Base-by-base conservation (phyloP, 805 yeast species). In the Nakazawaea sp. region DNA sequence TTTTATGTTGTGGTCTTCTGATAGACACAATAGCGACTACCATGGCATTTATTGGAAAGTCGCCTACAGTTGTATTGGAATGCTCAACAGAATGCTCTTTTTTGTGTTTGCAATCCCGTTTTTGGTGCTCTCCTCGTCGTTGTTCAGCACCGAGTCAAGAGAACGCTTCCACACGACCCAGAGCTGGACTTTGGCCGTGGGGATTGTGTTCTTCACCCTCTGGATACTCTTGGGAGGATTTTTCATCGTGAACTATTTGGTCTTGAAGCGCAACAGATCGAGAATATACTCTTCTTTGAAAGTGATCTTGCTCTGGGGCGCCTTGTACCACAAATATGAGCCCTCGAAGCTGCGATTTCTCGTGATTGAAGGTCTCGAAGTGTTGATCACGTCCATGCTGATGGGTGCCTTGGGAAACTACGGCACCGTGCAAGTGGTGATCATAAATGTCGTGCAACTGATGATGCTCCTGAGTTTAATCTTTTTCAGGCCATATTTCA, bases 231-330 rank as follows among this genome's bases (percentile, higher is more conserved):
- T 52, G 2, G 60, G 66, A 35, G 53, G 59, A 1, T 47, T 53
- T 18, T 64, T 64, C 38, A 43, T 66, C 5, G 51, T 52, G 35
- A 49, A 50, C 27, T 68, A 56, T 40, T 43, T 65, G 16, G 27
- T 56, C 27, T 23, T 42, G 7, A 42, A 28, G 24, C 18, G 12
- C 5, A 45, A 48, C 18, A 43, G 49, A 35, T 39, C 46, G 25
- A 52, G 54, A 42, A 45, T 74, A 4, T 75, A 73, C 45, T 64
- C 75, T 3, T 71, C 77, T 2, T 55, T 71, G 38, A 63, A 59
- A 36, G 53, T 64, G 5, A 64, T 73, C 27, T 56, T 71, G 35
- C 37, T 64, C 3, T 75, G 78, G 77, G 62, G 69, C 4, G 55
- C 57, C 32, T 47, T 61, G 18, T 74, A 72, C 48, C 58, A 62